Evolutionary conservation across 2,329 filamentous ascomycete species (phyloP).

Genomic region (Paecilomyces dactylethromorphus): DNA sequence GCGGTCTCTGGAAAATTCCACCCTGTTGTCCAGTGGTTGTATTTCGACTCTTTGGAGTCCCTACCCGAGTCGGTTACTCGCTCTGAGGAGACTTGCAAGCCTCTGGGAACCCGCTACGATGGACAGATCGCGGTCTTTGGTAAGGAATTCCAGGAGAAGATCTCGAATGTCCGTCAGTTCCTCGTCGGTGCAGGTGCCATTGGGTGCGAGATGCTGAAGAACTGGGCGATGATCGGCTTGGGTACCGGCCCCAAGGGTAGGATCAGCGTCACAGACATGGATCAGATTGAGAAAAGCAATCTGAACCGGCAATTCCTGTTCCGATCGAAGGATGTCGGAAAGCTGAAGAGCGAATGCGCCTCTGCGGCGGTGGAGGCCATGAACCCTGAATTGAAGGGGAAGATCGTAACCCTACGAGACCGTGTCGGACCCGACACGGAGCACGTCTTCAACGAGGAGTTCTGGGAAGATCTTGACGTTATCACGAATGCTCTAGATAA

Average conservation of each 20-base stretch:
- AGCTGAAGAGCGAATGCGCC: conserved; percentile 94
- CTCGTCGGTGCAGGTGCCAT: conserved; percentile 95
- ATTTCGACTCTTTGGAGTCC: conserved; percentile 97
- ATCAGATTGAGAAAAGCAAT: conserved; percentile 98
- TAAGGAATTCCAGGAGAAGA: conserved; percentile 86
- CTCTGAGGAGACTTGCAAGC: conserved; percentile 82
- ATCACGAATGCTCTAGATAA: conserved; percentile 98
- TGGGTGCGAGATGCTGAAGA: conserved; percentile 98
- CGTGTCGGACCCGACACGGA: conserved; percentile 89
- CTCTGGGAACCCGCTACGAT: conserved; percentile 80
- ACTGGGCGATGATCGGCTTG: conserved; percentile 98
- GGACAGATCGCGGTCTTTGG: conserved; percentile 97
- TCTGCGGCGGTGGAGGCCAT: conserved; percentile 84
- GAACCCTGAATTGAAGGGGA: conserved; percentile 86
- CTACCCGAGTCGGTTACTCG: conserved; percentile 68
- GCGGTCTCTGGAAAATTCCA: conserved; percentile 96
- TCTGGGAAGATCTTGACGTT: conserved; percentile 81
- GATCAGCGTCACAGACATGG: conserved; percentile 94
- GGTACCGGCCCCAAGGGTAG: conserved; percentile 81
- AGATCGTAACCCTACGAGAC: conserved; percentile 81
- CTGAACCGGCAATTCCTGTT: conserved; percentile 96
- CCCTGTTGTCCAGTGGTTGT: conserved; percentile 92
- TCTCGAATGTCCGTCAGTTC: conserved; percentile 85
- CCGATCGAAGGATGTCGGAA: conserved; percentile 84
- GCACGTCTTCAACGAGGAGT: conserved; percentile 85